Conservation (phyloP, 192 early-diverging fungal species). For the Podila epicladia region DNA sequence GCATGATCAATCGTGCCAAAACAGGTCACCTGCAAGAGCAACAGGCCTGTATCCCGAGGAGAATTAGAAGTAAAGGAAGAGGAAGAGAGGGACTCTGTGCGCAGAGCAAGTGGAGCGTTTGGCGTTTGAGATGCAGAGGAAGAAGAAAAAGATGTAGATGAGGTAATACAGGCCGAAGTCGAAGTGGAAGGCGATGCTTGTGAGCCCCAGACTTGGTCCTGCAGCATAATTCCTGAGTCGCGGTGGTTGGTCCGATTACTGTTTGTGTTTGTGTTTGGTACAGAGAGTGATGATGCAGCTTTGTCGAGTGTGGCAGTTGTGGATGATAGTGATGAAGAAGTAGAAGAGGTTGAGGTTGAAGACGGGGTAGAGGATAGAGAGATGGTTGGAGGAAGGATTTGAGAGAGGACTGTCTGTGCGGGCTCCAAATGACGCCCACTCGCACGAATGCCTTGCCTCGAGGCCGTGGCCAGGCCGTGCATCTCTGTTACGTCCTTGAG, state of each 20-base stretch:
- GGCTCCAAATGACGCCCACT: not conserved
- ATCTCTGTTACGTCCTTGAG: not conserved
- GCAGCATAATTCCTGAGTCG: slow-evolving; percentile 1
- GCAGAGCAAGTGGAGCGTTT: not conserved
- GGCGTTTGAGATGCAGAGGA: not conserved
- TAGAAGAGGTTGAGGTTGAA: not conserved
- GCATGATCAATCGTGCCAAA: slow-evolving; percentile 7
- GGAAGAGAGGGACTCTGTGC: not conserved
- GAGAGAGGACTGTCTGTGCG: slow-evolving; percentile 2
- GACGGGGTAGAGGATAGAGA: not conserved
- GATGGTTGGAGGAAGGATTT: not conserved
- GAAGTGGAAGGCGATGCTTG: not conserved
- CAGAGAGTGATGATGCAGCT: not conserved
- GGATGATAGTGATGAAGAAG: not conserved
- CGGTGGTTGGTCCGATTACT: not conserved
- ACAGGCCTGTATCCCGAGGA: slow-evolving; percentile 4
- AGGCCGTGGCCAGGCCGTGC: slow-evolving; percentile 2
- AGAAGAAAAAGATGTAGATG: not conserved
- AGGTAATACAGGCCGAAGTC: not conserved
- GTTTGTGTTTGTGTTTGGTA: not conserved
- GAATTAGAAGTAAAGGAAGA: not conserved
- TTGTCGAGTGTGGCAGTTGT: not conserved
- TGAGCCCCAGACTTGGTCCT: not conserved
- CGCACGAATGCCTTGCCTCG: not conserved
- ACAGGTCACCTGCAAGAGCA: slow-evolving; percentile 2